phyloP scores from a whole-genome alignment of 2,329 filamentous ascomycete species.

The Microdochium trichocladiopsis region DNA sequence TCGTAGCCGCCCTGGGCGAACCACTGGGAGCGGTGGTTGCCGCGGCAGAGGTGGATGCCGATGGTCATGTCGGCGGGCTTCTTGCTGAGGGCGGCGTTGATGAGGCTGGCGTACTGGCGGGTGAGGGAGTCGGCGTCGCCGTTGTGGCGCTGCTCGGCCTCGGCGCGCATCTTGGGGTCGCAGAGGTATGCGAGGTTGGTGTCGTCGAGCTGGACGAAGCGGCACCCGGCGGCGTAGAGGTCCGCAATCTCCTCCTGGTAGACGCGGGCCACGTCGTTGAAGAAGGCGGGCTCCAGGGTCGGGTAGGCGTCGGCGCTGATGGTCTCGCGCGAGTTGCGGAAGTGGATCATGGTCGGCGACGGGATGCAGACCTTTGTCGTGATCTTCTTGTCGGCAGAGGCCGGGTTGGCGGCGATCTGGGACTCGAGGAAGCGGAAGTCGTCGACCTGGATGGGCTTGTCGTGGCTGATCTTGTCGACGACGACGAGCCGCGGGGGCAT shows the following conservation, averaged over 20 bases:
- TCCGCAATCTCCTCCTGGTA: conserved; percentile 43
- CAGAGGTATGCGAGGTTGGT: conserved; percentile 54
- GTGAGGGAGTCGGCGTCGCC: conserved; percentile 40
- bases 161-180: conserved; percentile 46
- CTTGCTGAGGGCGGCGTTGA: conserved; percentile 45
- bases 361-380: conserved; percentile 51
- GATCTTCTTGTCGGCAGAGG: conserved; percentile 18
- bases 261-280: background rate
- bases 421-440: conserved; percentile 47
- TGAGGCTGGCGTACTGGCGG: conserved; percentile 43
- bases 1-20: conserved; percentile 53
- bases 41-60: conserved; percentile 49
- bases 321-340: conserved; percentile 45
- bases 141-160: conserved; percentile 42
- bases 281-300: conserved; percentile 30
- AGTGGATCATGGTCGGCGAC: conserved; percentile 53
- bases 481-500: conserved; percentile 47
- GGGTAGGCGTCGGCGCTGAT: conserved; percentile 47
- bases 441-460: conserved; percentile 45
- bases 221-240: conserved; percentile 43
- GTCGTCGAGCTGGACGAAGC: conserved; percentile 52
- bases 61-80: conserved; percentile 46
- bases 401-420: conserved; percentile 27
- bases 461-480: conserved; percentile 45
- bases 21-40: conserved; percentile 50